A percentile compares a stretch with the other conserved stretches of the same genome.
Conservation (phyloP, 345 rosid species). For the Melaleuca alternifolia region DNA sequence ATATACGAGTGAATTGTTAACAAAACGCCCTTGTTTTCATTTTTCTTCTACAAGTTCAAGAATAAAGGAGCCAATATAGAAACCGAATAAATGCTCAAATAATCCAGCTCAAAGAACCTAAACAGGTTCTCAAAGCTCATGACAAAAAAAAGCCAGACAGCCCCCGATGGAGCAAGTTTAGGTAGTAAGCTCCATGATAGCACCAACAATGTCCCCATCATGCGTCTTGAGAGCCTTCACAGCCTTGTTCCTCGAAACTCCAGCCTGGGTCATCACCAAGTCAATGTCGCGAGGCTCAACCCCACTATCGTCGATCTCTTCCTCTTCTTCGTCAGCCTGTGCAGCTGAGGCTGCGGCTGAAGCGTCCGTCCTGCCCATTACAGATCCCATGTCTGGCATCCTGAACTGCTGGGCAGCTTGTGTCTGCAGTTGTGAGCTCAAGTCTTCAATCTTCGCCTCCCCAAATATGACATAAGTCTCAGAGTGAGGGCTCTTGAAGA, state of each 20-base stretch:
- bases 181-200: slow-evolving; percentile 86
- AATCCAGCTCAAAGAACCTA: neutral
- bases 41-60: neutral
- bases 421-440: slow-evolving; percentile 87
- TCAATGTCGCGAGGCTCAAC: slow-evolving; percentile 78
- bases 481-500: slow-evolving; percentile 82
- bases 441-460: slow-evolving; percentile 87
- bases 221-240: slow-evolving; percentile 66
- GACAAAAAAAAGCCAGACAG: neutral
- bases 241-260: slow-evolving; percentile 61
- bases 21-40: neutral
- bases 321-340: slow-evolving; percentile 64
- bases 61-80: neutral
- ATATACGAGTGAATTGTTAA: neutral
- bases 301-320: slow-evolving; percentile 63
- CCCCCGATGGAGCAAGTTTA: slow-evolving; percentile 6
- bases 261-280: slow-evolving; percentile 78
- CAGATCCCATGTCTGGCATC: slow-evolving; percentile 64
- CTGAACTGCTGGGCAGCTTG: slow-evolving; percentile 89
- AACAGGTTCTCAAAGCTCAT: neutral
- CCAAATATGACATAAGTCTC: slow-evolving; percentile 80
- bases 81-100: neutral
- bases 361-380: slow-evolving; percentile 44
- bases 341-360: slow-evolving; percentile 26
- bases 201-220: slow-evolving; percentile 77